Evolutionary conservation across 179 eudicot species (phyloP), one percentile per base, ranked within the genome.

Genomic region (Beta macrorhiza): DNA sequence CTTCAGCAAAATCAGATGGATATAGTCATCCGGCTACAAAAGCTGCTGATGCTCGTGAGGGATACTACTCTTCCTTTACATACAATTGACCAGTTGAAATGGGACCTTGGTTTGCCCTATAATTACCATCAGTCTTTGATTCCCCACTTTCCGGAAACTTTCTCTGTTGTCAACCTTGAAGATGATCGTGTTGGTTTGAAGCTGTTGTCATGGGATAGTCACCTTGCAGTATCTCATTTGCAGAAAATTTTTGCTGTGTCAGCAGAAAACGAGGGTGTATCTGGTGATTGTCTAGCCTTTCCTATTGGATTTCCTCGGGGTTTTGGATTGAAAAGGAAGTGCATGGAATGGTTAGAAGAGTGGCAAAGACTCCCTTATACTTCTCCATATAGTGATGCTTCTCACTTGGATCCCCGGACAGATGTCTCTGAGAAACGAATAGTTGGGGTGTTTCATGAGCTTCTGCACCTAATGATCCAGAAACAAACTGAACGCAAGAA

Each of bases 311-410:
- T 93, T 81, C 85, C 96, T 10, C 84, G 93, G 82, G 98, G 98
- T 37, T 95, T 83, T 82, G 98, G 98, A 22, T 86, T 95, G 85
- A 95, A 89, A 83, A 95, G 81, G 81, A 95, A 92, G 84, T 93
- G 91, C 72, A 91, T 89, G 87, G 69, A 84, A 59, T 95, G 98
- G 98, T 83, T 95, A 77, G 89, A 91, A 65, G 98, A 95, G 78
- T 95, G 98, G 98, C 98, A 95, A 72, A 88, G 70, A 81, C 91
- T 95, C 67, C 97, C 97, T 62, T 95, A 95, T 85, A 92, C 97
- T 42, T 93, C 93, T n/a, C 98, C 98, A 15, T 95, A 95, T 69
- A 29, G 64, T 17, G 92, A 93, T 80, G 83, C 91, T 44, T 91
- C 92, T 32, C 94, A 91, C 72, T 85, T 95, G 88, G 98, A 95